These are phyloP conservation scores for Pseudovirgaria hyperparasitica DNA, from an alignment of 2,329 filamentous ascomycete genomes.

Conservation along the genomic window DNA sequence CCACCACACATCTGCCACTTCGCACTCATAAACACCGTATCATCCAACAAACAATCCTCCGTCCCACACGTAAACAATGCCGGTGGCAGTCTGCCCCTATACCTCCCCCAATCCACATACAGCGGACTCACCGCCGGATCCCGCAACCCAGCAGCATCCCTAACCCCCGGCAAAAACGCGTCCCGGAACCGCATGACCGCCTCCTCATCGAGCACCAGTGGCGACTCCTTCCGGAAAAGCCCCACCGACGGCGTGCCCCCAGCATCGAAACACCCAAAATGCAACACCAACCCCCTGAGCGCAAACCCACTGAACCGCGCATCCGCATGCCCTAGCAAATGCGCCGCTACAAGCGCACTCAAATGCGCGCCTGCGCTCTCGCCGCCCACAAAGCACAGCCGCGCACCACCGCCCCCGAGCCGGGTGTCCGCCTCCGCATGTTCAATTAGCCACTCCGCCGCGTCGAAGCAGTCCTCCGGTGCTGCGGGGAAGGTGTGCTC, in stretches of 20 bases:
- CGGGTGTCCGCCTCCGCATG: constrained; percentile 28
- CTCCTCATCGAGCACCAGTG: constrained; percentile 33
- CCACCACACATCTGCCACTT: constrained; percentile 42
- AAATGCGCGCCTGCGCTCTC: constrained; percentile 40
- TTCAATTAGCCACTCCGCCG: constrained; percentile 39
- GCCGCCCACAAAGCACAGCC: constrained; percentile 29
- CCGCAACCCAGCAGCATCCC: too few species aligned
- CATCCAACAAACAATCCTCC: constrained; percentile 40
- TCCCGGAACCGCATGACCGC: constrained; percentile 34
- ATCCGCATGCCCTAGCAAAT: constrained; percentile 28
- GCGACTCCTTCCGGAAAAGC: constrained; percentile 24
- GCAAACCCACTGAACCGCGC: constrained; percentile 19
- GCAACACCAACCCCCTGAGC: constrained; percentile 38
- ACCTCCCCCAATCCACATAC: constrained; percentile 29
- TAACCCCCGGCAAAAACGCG: constrained; percentile 32
- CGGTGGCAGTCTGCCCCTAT: constrained; percentile 30
- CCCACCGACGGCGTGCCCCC: constrained; percentile 27
- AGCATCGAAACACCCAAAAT: constrained; percentile 40
- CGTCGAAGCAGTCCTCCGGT: constrained; percentile 45
- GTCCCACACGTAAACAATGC: constrained; percentile 44
- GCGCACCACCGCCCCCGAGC: constrained; percentile 31
- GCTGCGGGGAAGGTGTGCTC: constrained; percentile 44
- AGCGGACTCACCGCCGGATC: constrained; percentile 37
- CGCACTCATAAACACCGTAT: constrained; percentile 38
- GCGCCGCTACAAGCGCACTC: constrained; percentile 32